Evolutionary conservation across 2,329 filamentous ascomycete genomes (phyloP).

Genomic region (Chaetomium olivaceum): DNA sequence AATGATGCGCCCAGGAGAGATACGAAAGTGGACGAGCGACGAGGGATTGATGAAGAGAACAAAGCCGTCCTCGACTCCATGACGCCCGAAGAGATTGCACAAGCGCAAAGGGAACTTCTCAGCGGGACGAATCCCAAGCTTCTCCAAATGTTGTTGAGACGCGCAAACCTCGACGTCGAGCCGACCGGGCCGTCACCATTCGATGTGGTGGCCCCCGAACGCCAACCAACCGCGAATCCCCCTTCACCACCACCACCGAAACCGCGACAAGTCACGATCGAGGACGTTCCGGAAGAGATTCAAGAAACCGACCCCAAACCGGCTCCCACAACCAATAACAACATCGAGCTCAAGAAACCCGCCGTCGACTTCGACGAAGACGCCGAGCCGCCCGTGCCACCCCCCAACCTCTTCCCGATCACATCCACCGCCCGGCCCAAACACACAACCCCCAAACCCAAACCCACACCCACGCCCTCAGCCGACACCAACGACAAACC

Average conservation of each 20-base stretch:
- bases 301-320: constrained; percentile 23
- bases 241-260: constrained; percentile 19
- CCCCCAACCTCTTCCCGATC: constrained; percentile 44
- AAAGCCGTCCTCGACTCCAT: constrained; percentile 70
- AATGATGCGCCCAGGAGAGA: constrained; percentile 18
- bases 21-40: constrained; percentile 60
- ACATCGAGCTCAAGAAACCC: constrained; percentile 35
- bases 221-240: constrained; percentile 7
- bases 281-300: constrained; percentile 35
- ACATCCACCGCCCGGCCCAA: constrained; percentile 15
- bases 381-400: constrained; percentile 44
- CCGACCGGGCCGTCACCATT: constrained; percentile 53
- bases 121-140: constrained; percentile 72
- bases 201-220: constrained; percentile 34
- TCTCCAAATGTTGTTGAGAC: constrained; percentile 72
- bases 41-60: constrained; percentile 82
- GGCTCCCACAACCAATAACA: constrained; percentile 5
- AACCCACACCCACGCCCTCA: neutral
- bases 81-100: constrained; percentile 77
- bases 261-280: constrained; percentile 40
- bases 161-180: constrained; percentile 71
- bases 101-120: constrained; percentile 79
- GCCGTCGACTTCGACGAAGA: constrained; percentile 47
- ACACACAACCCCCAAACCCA: constrained; percentile 4
- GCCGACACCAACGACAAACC: neutral